Evolutionary conservation across 2,329 filamentous ascomycete genomes (phyloP), one percentile per base, ranked within the genome.

Genomic region (Ophiocordyceps robertsii): DNA sequence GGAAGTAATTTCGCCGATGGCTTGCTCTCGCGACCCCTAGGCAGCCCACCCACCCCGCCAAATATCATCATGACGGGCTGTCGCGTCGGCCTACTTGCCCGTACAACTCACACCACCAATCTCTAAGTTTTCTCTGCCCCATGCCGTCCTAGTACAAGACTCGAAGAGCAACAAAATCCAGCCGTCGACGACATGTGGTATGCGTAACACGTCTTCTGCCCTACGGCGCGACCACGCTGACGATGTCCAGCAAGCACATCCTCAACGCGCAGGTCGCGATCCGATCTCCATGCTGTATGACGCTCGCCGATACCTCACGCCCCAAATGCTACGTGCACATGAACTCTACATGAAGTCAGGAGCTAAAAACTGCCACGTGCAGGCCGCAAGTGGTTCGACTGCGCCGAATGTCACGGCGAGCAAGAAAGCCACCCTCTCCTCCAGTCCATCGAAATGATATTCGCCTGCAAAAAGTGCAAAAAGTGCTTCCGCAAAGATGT

Each of bases 331-430:
- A 27, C 24, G 24, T 27, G 24, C 24, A 9, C 6, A 6, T 27
- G 2, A 6, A 27, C 24, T 27, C 6, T 27, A 27, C 24, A 9
- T 27, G 6, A 27, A 7, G 24, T 27, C 24, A 9, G 7, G 24
- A 6, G 24, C 24, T 27, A 9, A 27, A 2, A 6, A 9, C 24
- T 27, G 24, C 24, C 24, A 27, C 24, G 3, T 29, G 31, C 54
- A 90, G 86, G 86, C 70, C 77, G 79, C 47, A 95, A 95, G 71
- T 98, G 93, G 93, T 98, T 95, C 68, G 92, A 98, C 70, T 98
- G 92, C 66, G 84, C 86, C 50, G 84, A 95, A 61, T 98, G 92
- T 68, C 92, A 98, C 67, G 67, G 68, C 42, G 92, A 98, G 61
- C 70, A 77, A 47, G 83, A 93, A 63, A 65, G 70, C 47, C 92